Base-by-base conservation (phyloP, 192 early-diverging fungal genomes). In the Backusella morwellensis region DNA sequence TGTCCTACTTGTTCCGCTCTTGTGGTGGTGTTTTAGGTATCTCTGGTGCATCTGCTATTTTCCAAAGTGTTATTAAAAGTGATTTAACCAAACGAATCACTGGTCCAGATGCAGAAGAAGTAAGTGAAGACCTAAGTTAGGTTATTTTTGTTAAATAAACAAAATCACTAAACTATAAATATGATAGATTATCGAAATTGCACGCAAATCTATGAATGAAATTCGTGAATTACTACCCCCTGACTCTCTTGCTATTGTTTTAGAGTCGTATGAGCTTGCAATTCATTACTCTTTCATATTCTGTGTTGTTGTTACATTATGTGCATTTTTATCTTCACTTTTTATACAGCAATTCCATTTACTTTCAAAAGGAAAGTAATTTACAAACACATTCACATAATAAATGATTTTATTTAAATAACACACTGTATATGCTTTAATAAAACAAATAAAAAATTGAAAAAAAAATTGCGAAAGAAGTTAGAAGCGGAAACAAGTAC, bases 21-120 rank as follows among this genome's bases (percentile, higher is more conserved):
- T 74, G 84, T 54, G 89, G 90, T n/a, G 85, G 86, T 70, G 88
- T 89, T 26, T 75, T 92, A 35, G 88, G 88, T 72, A 79, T 92
- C 2, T 85, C 87, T 12, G 77, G 84, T 44, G 81, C 80, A 8
- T 84, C 84, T n/a, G 82, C 82, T 14, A 78, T 81, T 56, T 78
- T 86, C 70, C 85, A 86, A 70, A 72, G 70, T 74, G 34, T 83
- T 14, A 59, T 86, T 5, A 85, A 85, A 17, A 52, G 50, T 40
- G n/a, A 67, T 6, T 77, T 84, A 6, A 70, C 73, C 19, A 66
- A 73, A 41, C 67, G 66, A 26, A 75, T 84, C 26, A 75, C 73
- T 38, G 82, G 79, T 19, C 82, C 82, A 2, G 70, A 80, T 73
- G 76, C 78, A 17, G 76, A 41, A 0, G 35, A 77, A 66, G 78